Base-by-base conservation (phyloP, 2,329 filamentous ascomycete species). In the Ceratocystis albifundus region DNA sequence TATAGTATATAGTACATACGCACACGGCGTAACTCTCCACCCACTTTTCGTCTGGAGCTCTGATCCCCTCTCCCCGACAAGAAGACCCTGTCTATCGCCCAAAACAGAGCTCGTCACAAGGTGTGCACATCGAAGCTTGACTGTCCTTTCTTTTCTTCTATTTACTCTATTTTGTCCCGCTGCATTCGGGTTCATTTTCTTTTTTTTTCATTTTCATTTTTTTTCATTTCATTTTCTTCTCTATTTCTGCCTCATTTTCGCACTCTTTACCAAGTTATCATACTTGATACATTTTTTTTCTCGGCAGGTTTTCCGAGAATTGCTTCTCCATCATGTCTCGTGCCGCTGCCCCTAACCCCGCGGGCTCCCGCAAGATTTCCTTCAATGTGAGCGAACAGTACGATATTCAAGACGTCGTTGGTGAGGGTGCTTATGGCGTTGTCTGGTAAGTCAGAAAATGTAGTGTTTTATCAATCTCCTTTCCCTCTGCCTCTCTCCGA, bases 331-430 rank as follows among this genome's bases (percentile, higher is more conserved):
- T 68, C 72, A 84, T 85, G 82, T 84, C 82, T 74, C 82, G 82
- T 73, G 73, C 82, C 68, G 78, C 80, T 72, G 76, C 81, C 70
- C 82, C 80, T 72, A 84, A 80, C 76, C 77, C 81, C 67, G 77
- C 81, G 73, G 83, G 83, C 72, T 87, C 86, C 72, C 84, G 94
- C 75, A 99, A 97, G 84, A 99, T 99, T 76, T 97, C 92, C 66
- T 99, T 99, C 86, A 99, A 99, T 75, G 94, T 99, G 70, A 96
- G 92, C 74, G 94, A 99, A 77, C 94, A 99, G 77, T 99, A 99
- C 76, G 94, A 99, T 74, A 99, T 99, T 71, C 93, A 97, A 76
- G 94, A 99, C 86, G 94, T 99, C 62, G 95, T 99, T 68, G 94
- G 94, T 71, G 94, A 99, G 78, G 94, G 94, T 74, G 94, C 94